phyloP scores from a whole-genome alignment of 176 grass and related monocot species.

The Avena eriantha region DNA sequence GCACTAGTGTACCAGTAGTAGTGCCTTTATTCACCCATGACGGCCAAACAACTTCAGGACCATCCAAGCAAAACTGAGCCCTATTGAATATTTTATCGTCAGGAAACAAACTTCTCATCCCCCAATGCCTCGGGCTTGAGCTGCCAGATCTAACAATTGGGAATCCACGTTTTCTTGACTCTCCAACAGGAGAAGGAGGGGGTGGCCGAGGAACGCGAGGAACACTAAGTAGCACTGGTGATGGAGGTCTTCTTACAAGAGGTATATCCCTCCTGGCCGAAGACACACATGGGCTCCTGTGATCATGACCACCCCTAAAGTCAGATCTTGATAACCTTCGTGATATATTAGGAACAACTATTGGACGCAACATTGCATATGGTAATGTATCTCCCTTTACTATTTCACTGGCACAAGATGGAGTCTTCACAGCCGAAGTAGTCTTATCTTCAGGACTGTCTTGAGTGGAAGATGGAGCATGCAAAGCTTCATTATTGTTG shows the following conservation, averaged over 20 bases:
- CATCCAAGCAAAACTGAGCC: slow-evolving; percentile 83
- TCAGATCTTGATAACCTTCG: slow-evolving; percentile 87
- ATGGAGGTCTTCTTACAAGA: slow-evolving; percentile 81
- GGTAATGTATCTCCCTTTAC: slow-evolving; percentile 81
- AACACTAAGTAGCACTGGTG: slow-evolving; percentile 93
- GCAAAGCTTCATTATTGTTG: slow-evolving; percentile 49
- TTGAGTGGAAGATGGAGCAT: slow-evolving; percentile 48
- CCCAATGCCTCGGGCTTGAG: slow-evolving; percentile 96
- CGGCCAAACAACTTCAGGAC: slow-evolving; percentile 97
- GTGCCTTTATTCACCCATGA: slow-evolving; percentile 71
- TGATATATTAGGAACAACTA: slow-evolving; percentile 86
- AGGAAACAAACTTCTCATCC: slow-evolving; percentile 75
- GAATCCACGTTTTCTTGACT: slow-evolving; percentile 85
- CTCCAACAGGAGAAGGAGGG: slow-evolving; percentile 82
- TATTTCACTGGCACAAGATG: slow-evolving; percentile 68
- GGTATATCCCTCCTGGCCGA: slow-evolving; percentile 82
- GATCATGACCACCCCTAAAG: slow-evolving; percentile 76
- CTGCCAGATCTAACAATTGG: slow-evolving; percentile 95
- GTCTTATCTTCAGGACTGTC: slow-evolving; percentile 71
- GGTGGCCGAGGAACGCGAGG: slow-evolving; percentile 82
- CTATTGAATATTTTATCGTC: slow-evolving; percentile 77
- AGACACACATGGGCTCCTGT: slow-evolving; percentile 85
- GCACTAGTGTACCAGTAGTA: slow-evolving; percentile 61
- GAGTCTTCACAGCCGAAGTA: slow-evolving; percentile 44
- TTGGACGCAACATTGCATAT: slow-evolving; percentile 85